phyloP scores from a whole-genome alignment of 139 green algal species.

The Chlamydomonas asymmetrica region DNA sequence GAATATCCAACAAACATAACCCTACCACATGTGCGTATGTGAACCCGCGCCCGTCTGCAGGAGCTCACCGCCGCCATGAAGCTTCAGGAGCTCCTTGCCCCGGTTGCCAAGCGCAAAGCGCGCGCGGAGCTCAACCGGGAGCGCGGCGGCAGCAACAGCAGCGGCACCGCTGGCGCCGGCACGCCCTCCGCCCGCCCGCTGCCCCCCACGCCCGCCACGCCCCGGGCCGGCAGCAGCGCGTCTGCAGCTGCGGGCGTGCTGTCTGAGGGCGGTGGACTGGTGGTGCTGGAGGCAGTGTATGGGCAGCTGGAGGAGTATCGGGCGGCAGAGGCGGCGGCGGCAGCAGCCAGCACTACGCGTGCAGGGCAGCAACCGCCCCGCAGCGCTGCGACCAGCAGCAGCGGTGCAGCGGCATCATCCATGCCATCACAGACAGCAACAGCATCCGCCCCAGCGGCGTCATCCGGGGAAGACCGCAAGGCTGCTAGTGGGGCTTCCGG shows the following conservation, averaged over 20 bases:
- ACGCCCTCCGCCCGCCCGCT: too few relatives aligned
- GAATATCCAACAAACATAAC: not conserved
- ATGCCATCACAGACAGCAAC: too few relatives aligned
- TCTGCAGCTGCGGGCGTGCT: too few relatives aligned
- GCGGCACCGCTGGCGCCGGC: too few relatives aligned
- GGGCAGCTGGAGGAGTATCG: conserved; percentile 38
- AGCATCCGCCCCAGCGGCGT: too few relatives aligned
- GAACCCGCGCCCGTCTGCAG: not conserved
- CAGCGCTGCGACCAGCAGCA: conserved; percentile 30
- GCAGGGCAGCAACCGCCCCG: too few relatives aligned
- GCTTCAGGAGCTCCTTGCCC: conserved; percentile 40
- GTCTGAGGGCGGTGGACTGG: conserved; percentile 43
- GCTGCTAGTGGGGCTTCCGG: too few relatives aligned
- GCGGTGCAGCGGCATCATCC: not conserved
- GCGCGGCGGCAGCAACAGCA: not conserved
- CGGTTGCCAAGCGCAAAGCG: conserved; percentile 39
- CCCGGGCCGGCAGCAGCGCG: too few relatives aligned
- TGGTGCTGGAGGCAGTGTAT: conserved; percentile 55
- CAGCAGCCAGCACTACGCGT: not conserved
- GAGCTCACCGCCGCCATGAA: not conserved
- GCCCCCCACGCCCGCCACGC: not conserved
- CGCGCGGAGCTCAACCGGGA: conserved; percentile 27
- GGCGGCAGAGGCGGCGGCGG: not conserved
- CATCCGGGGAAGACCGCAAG: too few relatives aligned
- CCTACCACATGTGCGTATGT: not conserved